Base-by-base conservation (phyloP, 2,329 filamentous ascomycete genomes). In the Aureobasidium sp. region DNA sequence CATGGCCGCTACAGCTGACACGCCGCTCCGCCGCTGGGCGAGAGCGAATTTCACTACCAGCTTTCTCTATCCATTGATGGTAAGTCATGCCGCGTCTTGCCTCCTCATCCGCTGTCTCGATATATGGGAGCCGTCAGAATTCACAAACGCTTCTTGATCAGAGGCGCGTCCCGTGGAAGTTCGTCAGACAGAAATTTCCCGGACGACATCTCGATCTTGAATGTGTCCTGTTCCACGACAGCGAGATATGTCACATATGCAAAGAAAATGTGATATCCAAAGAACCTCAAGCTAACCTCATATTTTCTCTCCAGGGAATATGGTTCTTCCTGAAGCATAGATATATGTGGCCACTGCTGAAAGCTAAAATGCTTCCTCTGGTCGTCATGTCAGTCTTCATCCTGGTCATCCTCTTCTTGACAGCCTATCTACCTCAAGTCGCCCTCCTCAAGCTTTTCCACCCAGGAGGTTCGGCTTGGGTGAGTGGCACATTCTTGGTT, bases 371-470 rank as follows among this genome's bases (percentile, higher is more conserved):
- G 2, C 76, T 97, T 0, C 92, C 93, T 0, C 82, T 96, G 31
- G 84, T 89, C 2, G 78, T 97, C 15, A 87, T 97, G 14, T 96
- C 92, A 0, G 78, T 87, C 15, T 84, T 94, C 61, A 88, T 97
- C 15, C 90, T 96, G 65, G 78, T 87, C n/a, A 79, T 95, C 22
- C 84, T 97, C 22, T 97, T 97, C 74, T 80, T 90, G 14, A 95
- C 94, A 74, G 81, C 90, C 0, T 97, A 96, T 68, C 77, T 97
- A 2, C 93, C 93, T 0, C 90, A 97, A 72, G 91, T 91, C 62
- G 89, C 90, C 1, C 90, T 99, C 69, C 82, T 99, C 25, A 87
- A 89, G 17, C 84, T 97, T 67, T 97, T 97, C 73, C 92, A 97
- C 69, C 89, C 89, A 25, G 83, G 68, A 29, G 76, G 85, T 63